Base-by-base conservation (phyloP, 306 rosid genomes). In the Pyrus betulifolia region DNA sequence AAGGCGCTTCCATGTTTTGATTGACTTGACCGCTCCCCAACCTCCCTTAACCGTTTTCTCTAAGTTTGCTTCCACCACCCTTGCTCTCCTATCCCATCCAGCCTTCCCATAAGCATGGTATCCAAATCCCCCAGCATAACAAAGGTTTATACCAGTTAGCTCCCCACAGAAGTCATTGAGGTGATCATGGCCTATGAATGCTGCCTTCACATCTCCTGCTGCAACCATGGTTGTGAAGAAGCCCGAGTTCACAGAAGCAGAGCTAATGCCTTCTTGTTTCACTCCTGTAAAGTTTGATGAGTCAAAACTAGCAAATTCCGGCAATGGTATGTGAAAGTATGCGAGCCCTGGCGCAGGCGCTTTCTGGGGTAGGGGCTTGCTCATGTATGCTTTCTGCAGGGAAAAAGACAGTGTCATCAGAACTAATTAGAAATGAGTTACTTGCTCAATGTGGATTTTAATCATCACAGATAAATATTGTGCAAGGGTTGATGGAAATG, bases 101-200 rank as follows among this genome's bases (percentile, higher is more conserved):
- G 93, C 93, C 82, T 92, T 84, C 74, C 97, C 98, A 74, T 95
- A 92, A 22, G 98, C 98, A 79, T 92, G 98, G 88, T 90, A 95
- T 67, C 97, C 97, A 17, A 95, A 95, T 33, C 97, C 98, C 10
- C 98, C 97, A 30, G 75, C 96, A 83, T 92, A 92, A 76, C 98
- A 94, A 61, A 94, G 95, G 5, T 88, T 82, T 67, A 92, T 85
- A 27, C 87, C 90, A 8, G 64, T 85, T 67, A 92, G 84, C 74
- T 85, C 70, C 8, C 99, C 97, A 15, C 99, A 95, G 81, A 95
- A 95, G 83, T 92, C 99, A 73, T 95, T 95, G 68, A 92, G 30
- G 77, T 95, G 99, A 75, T 95, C 97, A 69, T 95, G 99, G 18
- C 99, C 99, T 4, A 73, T 73, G 85, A 90, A 95, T 67, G 83